Evolutionary conservation across 371 early-diverging fungal genomes (phyloP).

Genomic region (Lichtheimia ramosa): DNA sequence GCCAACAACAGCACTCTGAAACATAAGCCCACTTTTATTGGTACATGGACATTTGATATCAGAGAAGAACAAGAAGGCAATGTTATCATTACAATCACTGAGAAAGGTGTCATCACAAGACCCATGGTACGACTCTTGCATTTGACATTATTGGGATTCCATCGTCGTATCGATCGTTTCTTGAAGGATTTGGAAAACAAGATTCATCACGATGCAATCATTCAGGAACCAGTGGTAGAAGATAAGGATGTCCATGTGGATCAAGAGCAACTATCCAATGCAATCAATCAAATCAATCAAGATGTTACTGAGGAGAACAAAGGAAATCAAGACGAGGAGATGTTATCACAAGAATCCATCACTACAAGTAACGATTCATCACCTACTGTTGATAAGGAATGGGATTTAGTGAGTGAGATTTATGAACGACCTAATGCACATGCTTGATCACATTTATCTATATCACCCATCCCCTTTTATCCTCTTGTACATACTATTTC

Average conservation of each 20-base stretch:
- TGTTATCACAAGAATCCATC: neutral
- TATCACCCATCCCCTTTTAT: too few relatives aligned
- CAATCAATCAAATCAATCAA: too few relatives aligned
- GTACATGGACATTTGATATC: conserved; percentile 20
- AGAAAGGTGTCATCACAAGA: conserved; percentile 39
- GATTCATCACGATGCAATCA: conserved; percentile 15
- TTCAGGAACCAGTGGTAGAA: neutral
- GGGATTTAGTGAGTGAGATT: conserved; percentile 44
- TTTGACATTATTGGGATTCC: conserved; percentile 35
- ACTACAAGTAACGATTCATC: conserved; percentile 11
- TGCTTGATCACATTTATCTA: neutral
- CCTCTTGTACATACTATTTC: too few relatives aligned
- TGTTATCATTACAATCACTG: conserved; percentile 24
- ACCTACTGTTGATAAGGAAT: conserved; percentile 26
- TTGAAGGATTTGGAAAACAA: conserved; percentile 35
- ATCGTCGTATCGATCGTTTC: conserved; percentile 40
- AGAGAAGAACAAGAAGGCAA: conserved; percentile 9
- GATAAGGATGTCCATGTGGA: too few relatives aligned
- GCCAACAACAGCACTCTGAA: neutral
- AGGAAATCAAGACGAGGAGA: neutral
- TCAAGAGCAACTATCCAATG: too few relatives aligned
- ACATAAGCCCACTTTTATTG: conserved; percentile 17
- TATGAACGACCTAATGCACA: conserved; percentile 23
- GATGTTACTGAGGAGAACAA: conserved; percentile 7
- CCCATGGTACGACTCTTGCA: conserved; percentile 37